Evolutionary conservation across 495 filamentous ascomycete genomes (phyloP).

Genomic region (Alectoria sarmentosa): DNA sequence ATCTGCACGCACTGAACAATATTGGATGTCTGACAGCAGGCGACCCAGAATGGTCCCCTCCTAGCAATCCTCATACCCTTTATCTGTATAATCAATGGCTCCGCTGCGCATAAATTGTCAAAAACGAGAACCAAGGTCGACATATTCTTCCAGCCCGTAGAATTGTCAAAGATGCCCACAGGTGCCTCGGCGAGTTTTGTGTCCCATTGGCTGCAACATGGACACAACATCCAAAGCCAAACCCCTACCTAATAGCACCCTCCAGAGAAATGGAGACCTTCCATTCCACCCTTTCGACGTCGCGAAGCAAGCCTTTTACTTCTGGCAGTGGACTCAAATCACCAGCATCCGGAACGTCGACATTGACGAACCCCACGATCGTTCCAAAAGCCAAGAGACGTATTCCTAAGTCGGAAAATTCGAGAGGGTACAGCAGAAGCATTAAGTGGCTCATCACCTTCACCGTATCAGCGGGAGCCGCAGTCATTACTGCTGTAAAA

Average conservation of each 20-base stretch:
- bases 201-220: not conserved
- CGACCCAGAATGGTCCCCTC: not conserved
- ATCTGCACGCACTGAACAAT: not conserved
- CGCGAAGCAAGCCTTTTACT: not conserved
- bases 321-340: not conserved
- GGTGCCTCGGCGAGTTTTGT: not conserved
- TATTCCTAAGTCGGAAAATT: not conserved
- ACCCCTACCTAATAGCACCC: not conserved
- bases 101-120: not conserved
- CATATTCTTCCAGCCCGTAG: not conserved
- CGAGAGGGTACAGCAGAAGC: slow-evolving; percentile 56
- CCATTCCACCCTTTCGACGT: not conserved
- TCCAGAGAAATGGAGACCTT: not conserved
- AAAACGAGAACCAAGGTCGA: not conserved
- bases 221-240: not conserved
- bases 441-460: slow-evolving; percentile 84
- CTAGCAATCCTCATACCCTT: not conserved
- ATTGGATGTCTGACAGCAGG: not conserved
- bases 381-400: not conserved
- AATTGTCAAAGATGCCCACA: not conserved
- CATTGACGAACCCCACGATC: not conserved
- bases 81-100: not conserved
- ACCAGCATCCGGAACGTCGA: not conserved
- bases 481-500: slow-evolving; percentile 79
- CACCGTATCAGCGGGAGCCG: slow-evolving; percentile 65